These are phyloP conservation scores for Linnemannia zychae DNA, from an alignment of 192 early-diverging fungal species.

Conservation along the genomic window DNA sequence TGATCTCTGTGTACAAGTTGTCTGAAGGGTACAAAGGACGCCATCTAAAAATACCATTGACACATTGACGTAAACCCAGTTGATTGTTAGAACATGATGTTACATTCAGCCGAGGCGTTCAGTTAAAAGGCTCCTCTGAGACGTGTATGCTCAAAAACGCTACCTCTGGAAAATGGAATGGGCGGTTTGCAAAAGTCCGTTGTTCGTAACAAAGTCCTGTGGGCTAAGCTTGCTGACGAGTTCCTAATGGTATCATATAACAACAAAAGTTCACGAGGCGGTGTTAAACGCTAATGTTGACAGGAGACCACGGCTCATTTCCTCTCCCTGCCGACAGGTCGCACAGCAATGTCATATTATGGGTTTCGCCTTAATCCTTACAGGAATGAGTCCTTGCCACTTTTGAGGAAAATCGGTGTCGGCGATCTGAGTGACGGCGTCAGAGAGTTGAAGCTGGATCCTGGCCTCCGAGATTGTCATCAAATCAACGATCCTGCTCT, in stretches of 20 bases:
- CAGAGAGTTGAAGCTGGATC: conserved; percentile 91
- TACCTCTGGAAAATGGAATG: conserved; percentile 95
- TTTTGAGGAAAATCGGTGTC: conserved; percentile 92
- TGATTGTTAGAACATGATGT: not conserved
- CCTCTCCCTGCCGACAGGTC: not conserved
- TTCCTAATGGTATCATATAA: conserved; percentile 53
- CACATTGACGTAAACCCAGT: not conserved
- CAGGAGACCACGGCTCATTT: not conserved
- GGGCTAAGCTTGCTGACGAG: conserved; percentile 82
- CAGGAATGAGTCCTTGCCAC: conserved; percentile 86
- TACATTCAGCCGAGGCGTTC: too few relatives aligned
- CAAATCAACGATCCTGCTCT: conserved; percentile 83
- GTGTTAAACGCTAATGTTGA: not conserved
- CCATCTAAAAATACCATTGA: conserved; percentile 72
- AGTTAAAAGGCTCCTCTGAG: not conserved
- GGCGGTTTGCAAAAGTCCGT: conserved; percentile 93
- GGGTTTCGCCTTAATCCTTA: conserved; percentile 33
- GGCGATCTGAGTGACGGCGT: conserved; percentile 94
- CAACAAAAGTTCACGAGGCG: not conserved
- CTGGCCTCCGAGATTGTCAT: conserved; percentile 86
- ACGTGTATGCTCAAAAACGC: not conserved
- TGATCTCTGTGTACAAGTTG: conserved; percentile 89
- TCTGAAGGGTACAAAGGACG: conserved; percentile 86
- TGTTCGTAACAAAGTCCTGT: conserved; percentile 87
- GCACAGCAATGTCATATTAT: not conserved